Conservation (phyloP, 108 stramenopile genomes). For the Cyclotella atomus region DNA sequence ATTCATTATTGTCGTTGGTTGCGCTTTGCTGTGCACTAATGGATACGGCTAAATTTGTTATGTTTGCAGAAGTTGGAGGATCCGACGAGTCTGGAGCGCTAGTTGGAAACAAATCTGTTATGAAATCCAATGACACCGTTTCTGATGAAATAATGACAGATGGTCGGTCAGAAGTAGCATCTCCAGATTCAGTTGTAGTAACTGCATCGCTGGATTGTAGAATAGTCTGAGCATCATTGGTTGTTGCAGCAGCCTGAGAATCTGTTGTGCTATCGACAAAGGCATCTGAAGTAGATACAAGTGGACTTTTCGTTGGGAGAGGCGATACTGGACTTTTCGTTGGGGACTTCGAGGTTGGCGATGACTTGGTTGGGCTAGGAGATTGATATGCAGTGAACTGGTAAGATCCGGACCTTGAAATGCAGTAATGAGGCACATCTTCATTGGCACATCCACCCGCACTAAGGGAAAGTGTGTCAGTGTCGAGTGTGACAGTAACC, state of each 20-base stretch:
- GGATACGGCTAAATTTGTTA: background rate
- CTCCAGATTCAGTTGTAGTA: background rate
- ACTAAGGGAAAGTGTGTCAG: slow-evolving; percentile 1
- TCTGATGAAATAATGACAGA: background rate
- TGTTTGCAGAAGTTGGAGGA: background rate
- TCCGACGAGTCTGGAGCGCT: background rate
- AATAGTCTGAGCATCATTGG: background rate
- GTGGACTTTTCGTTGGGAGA: background rate
- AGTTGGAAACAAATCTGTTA: slow-evolving; percentile 3
- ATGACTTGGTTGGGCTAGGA: background rate
- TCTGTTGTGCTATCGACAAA: background rate
- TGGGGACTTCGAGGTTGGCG: background rate
- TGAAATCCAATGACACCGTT: background rate
- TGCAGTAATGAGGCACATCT: slow-evolving; percentile 5
- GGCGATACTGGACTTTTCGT: background rate
- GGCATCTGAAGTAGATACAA: background rate
- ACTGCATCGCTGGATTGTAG: background rate
- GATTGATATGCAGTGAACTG: background rate
- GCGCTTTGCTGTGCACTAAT: background rate
- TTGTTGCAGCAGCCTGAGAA: background rate
- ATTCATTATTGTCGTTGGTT: background rate
- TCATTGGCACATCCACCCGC: slow-evolving; percentile 5
- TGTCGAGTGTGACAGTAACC: slow-evolving; percentile 3
- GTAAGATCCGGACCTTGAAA: background rate
- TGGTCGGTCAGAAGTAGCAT: background rate